Percentiles rank a stretch among this genome's conserved stretches.
Evolutionary conservation across 2,329 filamentous ascomycete genomes (phyloP).

Genomic region (Mollisia scopiformis): DNA sequence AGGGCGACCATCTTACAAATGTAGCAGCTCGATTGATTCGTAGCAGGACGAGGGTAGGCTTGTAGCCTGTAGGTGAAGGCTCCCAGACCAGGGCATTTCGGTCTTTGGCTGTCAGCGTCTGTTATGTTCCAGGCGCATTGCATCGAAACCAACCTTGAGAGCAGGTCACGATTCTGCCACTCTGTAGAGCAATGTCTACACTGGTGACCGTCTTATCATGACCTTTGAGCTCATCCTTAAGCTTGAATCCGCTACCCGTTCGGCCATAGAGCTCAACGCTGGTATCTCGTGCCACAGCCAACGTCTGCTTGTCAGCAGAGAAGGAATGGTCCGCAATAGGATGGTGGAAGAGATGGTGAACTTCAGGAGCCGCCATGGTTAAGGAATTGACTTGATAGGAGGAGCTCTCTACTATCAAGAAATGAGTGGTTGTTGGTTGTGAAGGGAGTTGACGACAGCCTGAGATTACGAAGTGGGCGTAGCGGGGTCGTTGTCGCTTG

Average conservation of each 20-base stretch:
- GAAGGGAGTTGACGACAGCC: conserved; percentile 7
- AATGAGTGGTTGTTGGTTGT: conserved; percentile 7
- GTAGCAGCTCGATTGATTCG: conserved; percentile 97
- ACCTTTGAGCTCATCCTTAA: conserved; percentile 91
- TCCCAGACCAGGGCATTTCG: conserved; percentile 99
- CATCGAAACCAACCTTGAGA: conserved; percentile 73
- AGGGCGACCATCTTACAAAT: conserved; percentile 95
- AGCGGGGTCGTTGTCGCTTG: conserved; percentile 4
- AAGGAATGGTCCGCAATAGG: conserved; percentile 98
- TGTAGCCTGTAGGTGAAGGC: conserved; percentile 88
- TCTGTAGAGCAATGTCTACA: conserved; percentile 90
- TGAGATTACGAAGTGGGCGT: conserved; percentile 11
- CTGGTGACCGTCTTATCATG: conserved; percentile 97
- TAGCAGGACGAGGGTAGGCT: conserved; percentile 93
- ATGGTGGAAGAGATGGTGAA: conserved; percentile 95
- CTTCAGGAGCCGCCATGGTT: conserved; percentile 81
- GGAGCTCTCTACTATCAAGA: conserved; percentile 95
- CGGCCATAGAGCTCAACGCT: conserved; percentile 85
- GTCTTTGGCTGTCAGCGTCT: conserved; percentile 55
- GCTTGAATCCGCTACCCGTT: conserved; percentile 73
- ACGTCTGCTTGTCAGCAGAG: conserved; percentile 84
- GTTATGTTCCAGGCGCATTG: not conserved
- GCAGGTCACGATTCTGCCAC: conserved; percentile 94
- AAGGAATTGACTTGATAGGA: conserved; percentile 66
- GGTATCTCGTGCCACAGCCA: conserved; percentile 90